A percentile compares a stretch with the other conserved stretches of the same genome.
Evolutionary conservation across 371 early-diverging fungal genomes (phyloP).

Genomic region (Syncephalastrum monosporum): DNA sequence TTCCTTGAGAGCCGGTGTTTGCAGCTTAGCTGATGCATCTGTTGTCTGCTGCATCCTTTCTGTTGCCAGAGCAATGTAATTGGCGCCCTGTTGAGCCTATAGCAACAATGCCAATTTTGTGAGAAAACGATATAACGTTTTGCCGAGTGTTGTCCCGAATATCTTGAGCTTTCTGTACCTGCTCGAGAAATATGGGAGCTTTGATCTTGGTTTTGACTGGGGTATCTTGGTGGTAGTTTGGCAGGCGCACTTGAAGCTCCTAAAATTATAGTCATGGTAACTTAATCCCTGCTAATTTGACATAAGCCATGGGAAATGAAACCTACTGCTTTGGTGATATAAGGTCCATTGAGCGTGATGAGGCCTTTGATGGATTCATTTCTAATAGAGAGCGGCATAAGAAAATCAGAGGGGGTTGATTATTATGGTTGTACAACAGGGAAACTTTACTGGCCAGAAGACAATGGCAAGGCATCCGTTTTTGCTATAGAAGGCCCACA

Average conservation of each 20-base stretch:
- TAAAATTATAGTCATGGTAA: conserved; percentile 6
- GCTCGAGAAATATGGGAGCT: conserved; percentile 30
- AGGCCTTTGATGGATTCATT: conserved; percentile 45
- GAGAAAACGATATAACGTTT: neutral
- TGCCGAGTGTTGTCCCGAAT: too few species aligned
- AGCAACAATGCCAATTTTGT: neutral
- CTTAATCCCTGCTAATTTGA: neutral
- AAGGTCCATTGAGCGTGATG: conserved; percentile 27
- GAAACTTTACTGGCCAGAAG: conserved; percentile 27
- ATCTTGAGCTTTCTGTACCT: conserved; percentile 11
- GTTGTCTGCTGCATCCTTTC: conserved; percentile 14
- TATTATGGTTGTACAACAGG: neutral
- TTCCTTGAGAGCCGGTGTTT: conserved; percentile 22
- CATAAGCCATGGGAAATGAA: neutral
- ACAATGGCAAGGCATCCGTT: conserved; percentile 36
- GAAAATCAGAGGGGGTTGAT: neutral
- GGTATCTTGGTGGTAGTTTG: conserved; percentile 33
- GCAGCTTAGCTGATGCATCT: conserved; percentile 7
- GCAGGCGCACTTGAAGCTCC: conserved; percentile 38
- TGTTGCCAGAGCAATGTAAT: conserved; percentile 36
- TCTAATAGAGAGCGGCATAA: conserved; percentile 17
- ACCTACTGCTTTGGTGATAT: conserved; percentile 46
- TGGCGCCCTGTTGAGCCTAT: conserved; percentile 34
- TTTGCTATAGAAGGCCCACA: conserved; percentile 18
- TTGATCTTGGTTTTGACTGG: conserved; percentile 30